phyloP scores from a whole-genome alignment of 2,329 filamentous ascomycete species.

The Epichloe sylvatica region DNA sequence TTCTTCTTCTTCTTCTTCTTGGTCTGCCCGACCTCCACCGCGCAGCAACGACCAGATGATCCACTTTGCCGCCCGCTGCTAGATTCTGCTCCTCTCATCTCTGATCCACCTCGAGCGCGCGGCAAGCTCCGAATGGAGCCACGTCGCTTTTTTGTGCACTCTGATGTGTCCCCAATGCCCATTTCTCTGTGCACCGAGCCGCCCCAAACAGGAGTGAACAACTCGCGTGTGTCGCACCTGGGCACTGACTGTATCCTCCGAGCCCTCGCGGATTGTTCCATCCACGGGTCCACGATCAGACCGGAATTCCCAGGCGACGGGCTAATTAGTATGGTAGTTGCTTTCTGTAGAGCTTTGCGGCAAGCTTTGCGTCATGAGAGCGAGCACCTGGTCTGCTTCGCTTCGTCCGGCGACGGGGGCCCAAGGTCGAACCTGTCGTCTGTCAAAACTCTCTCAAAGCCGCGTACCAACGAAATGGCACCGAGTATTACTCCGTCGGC shows the following conservation, averaged over 20 bases:
- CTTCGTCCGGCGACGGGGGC: neutral
- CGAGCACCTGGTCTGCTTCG: neutral
- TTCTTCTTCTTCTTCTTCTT: neutral
- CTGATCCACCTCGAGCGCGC: constrained; percentile 2
- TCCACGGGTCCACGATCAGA: neutral
- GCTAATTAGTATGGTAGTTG: too few relatives aligned
- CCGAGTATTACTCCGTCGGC: neutral
- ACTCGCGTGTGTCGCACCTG: neutral
- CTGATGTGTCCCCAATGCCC: neutral
- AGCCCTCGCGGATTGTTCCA: neutral
- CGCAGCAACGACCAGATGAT: neutral
- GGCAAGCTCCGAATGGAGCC: constrained; percentile 7
- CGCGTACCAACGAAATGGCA: neutral
- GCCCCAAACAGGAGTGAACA: neutral
- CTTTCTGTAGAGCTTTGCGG: neutral
- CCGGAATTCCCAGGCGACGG: too few relatives aligned
- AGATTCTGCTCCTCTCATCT: neutral
- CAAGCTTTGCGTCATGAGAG: neutral
- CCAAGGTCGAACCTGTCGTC: too few relatives aligned
- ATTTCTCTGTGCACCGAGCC: neutral
- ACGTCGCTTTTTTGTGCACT: constrained; percentile 3
- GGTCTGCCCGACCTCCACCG: neutral
- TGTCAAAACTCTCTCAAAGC: too few relatives aligned
- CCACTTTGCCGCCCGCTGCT: neutral
- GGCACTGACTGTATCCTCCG: neutral